Evolutionary conservation across 371 early-diverging fungal genomes (phyloP), one percentile per base, ranked within the genome.

Genomic region (Circinella minor): DNA sequence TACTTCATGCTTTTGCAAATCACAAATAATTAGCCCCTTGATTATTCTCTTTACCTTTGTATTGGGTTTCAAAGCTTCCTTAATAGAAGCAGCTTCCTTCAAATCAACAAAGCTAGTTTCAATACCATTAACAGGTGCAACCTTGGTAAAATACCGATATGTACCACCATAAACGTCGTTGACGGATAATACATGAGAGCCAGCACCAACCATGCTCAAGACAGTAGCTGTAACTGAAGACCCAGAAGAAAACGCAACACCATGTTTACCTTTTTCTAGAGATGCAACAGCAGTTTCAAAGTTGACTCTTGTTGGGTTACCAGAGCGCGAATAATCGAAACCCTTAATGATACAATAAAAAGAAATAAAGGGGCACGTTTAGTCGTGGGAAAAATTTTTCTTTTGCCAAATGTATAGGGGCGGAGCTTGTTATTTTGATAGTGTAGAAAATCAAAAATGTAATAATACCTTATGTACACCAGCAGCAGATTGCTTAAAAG

Each of bases 131-230:
- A 81, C 82, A 49, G 78, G 77, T 17, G 96, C 96, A 15, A 98
- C 96, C 86, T 95, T 97, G 79, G 94, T 96, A 77, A 99, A 93
- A 87, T 95, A 97, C 66, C 98, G 93, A 85, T 95, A 95, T 64
- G 98, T 98, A 67, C 99, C 98, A 77, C 99, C 98, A 78, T 99
- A 98, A 51, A 96, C 96, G 78, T 98, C 98, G 84, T 96, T 96
- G 73, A 97, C 96, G 57, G 90, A 89, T 74, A 98, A 88, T 20
- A 98, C 81, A 75, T 98, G 98, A 47, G 92, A 86, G 46, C 97
- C 96, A 27, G 81, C 69, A 61, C 84, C 80, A 38, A 96, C 77
- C 48, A 93, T 81, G 76, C 88, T 87, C 64, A 95, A 81, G 59
- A 98, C 88, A 59, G 96, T 92, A 9, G 98, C 94, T 20, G 98